Evolutionary conservation across 2,329 filamentous ascomycete species (phyloP).

Genomic region (Pseudogymnoascus sp.): DNA sequence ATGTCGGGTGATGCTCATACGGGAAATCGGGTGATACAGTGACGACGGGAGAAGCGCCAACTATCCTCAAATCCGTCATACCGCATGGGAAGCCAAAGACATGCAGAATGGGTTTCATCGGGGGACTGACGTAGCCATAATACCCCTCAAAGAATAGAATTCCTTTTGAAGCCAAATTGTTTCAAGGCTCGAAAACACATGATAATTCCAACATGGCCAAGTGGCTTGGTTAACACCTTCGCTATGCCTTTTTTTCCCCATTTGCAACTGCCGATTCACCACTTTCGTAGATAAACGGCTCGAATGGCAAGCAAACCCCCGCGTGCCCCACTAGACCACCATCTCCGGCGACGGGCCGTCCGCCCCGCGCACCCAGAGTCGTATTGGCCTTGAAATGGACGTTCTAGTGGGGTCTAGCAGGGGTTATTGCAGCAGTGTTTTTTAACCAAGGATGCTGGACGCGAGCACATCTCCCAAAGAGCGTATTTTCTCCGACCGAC

Average conservation of each 20-base stretch:
- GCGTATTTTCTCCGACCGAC: not conserved
- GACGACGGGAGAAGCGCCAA: not conserved
- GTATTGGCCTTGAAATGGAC: not conserved
- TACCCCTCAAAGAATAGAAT: not conserved
- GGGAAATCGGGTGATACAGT: not conserved
- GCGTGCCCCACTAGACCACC: not conserved
- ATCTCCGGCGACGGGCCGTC: not conserved
- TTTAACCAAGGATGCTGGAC: not conserved
- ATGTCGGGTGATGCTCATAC: not conserved
- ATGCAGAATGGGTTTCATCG: not conserved
- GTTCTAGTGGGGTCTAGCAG: not conserved
- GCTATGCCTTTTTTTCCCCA: not conserved
- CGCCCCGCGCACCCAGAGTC: not conserved
- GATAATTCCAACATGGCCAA: not conserved
- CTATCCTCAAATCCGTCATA: not conserved
- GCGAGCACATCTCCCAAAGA: not conserved
- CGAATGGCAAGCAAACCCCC: not conserved
- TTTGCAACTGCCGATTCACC: not conserved
- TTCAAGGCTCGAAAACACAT: not conserved
- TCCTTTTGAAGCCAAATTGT: not conserved
- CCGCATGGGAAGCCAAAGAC: not conserved
- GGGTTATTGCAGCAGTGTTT: not conserved
- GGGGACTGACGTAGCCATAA: not conserved
- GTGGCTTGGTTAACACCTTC: not conserved
- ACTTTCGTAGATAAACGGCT: not conserved